Evolutionary conservation across 345 rosid species (phyloP).

Genomic region (Kernera saxatilis): DNA sequence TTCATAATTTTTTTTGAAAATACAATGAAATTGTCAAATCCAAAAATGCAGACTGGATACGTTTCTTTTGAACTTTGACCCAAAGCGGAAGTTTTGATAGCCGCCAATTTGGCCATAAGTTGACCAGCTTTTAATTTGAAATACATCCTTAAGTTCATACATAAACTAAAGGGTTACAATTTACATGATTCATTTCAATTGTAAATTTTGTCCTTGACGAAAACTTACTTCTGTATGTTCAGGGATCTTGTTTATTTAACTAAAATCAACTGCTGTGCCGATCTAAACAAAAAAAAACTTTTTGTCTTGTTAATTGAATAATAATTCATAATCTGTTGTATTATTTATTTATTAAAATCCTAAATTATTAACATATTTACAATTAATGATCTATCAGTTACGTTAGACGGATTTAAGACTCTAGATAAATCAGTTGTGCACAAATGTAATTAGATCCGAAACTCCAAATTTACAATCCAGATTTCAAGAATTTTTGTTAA

Average conservation of each 20-base stretch:
- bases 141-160: not conserved
- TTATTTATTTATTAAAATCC: too few relatives aligned
- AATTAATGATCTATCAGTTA: not conserved
- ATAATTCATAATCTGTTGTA: not conserved
- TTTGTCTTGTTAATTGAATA: not conserved
- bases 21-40: not conserved
- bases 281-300: not conserved
- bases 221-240: not conserved
- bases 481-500: not conserved
- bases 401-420: not conserved
- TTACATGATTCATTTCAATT: not conserved
- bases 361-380: not conserved
- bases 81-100: conserved; percentile 1
- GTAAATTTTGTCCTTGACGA: not conserved
- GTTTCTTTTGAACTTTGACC: conserved; percentile 23
- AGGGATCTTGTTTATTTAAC: not conserved
- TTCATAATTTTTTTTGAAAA: not conserved
- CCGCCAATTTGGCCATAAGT: conserved; percentile 25
- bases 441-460: not conserved
- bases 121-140: conserved; percentile 13
- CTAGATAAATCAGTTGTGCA: not conserved
- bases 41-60: not conserved
- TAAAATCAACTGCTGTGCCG: not conserved
- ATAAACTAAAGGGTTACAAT: not conserved
- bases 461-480: not conserved